phyloP scores from a whole-genome alignment of 1,284 basidiomycete genomes.

The Cerrena zonata region DNA sequence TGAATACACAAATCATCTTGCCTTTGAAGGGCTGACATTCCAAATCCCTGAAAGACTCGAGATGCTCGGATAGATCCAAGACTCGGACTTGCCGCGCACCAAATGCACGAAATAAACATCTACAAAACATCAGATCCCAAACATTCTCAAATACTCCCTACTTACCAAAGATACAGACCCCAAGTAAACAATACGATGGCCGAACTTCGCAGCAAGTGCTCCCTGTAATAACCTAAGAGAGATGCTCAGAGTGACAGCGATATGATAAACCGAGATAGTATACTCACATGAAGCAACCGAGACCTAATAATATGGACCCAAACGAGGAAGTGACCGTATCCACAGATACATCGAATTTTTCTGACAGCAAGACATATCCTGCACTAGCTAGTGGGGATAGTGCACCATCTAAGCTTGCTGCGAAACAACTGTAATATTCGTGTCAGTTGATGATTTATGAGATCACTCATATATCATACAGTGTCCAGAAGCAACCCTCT shows the following conservation, averaged over 20 bases:
- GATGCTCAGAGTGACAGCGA: neutral
- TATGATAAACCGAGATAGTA: neutral
- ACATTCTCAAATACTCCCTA: neutral
- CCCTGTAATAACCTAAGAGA: slow-evolving; percentile 34
- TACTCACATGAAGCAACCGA: slow-evolving; percentile 36
- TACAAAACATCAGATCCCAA: slow-evolving; percentile 7
- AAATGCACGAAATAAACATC: slow-evolving; percentile 43
- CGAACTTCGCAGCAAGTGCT: slow-evolving; percentile 39
- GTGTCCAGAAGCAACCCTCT: slow-evolving; percentile 39
- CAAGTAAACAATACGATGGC: slow-evolving; percentile 40
- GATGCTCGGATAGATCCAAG: slow-evolving; percentile 37
- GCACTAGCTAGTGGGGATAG: slow-evolving; percentile 39
- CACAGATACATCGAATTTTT: slow-evolving; percentile 35
- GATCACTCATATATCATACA: slow-evolving; percentile 21
- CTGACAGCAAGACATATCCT: slow-evolving; percentile 35
- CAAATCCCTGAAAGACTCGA: slow-evolving; percentile 40
- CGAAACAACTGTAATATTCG: slow-evolving; percentile 28
- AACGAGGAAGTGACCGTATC: slow-evolving; percentile 38
- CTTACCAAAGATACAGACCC: slow-evolving; percentile 34
- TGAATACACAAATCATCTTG: slow-evolving; percentile 8
- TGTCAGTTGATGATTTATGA: neutral
- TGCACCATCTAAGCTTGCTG: slow-evolving; percentile 39
- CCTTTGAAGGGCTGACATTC: slow-evolving; percentile 41
- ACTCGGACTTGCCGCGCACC: slow-evolving; percentile 38
- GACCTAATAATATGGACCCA: slow-evolving; percentile 34